Evolutionary conservation across 164 flowering plant species (phyloP).

Genomic region (Chimonanthus salicifolius): DNA sequence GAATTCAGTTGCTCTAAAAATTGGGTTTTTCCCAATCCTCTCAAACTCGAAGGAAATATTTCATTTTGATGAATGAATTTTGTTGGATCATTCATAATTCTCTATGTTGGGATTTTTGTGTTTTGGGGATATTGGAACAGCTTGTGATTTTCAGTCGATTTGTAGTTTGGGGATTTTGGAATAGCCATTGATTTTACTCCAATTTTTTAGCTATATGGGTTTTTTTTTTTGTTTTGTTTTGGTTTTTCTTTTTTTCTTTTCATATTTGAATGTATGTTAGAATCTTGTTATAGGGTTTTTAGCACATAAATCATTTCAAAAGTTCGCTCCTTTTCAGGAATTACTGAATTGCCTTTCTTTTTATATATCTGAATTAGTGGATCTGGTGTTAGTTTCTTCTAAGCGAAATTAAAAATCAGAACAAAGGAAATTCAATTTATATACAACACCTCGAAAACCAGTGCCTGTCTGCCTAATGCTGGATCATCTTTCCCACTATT

Average conservation of each 20-base stretch:
- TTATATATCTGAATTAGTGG: not conserved
- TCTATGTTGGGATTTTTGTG: not conserved
- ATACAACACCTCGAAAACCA: no score
- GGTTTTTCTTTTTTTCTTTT: not conserved
- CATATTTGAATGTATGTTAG: not conserved
- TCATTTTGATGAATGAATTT: not conserved
- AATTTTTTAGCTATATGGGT: no score
- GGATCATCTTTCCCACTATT: no score
- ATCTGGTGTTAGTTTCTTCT: not conserved
- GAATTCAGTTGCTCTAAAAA: not conserved
- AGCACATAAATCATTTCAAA: not conserved
- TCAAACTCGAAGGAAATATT: not conserved
- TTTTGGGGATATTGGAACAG: not conserved
- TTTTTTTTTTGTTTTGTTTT: not conserved
- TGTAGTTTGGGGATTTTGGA: not conserved
- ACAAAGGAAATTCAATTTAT: no score
- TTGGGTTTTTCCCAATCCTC: not conserved
- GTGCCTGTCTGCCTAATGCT: no score
- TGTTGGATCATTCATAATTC: not conserved
- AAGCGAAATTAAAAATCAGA: no score
- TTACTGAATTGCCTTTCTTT: not conserved
- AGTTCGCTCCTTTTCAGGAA: not conserved
- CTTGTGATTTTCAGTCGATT: not conserved
- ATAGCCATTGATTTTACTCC: no score
- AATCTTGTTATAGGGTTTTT: not conserved